phyloP scores from a whole-genome alignment of 2,329 filamentous ascomycete species.

The Fusarium sp. region DNA sequence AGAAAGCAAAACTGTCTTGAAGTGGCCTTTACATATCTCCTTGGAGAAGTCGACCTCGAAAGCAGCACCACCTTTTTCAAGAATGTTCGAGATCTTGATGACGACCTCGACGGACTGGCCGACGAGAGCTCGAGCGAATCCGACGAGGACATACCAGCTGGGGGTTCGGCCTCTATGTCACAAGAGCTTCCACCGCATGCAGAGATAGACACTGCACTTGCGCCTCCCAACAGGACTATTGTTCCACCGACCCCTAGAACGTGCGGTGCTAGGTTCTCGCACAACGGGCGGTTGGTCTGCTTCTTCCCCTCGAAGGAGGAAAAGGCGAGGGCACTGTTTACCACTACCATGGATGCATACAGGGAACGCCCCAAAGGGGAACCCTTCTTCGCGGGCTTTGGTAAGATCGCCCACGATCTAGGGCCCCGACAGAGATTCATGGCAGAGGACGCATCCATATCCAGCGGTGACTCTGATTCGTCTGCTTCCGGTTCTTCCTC shows the following conservation, averaged over 20 bases:
- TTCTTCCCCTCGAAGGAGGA: slow-evolving; percentile 78
- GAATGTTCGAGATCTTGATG: slow-evolving; percentile 72
- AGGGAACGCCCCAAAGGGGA: slow-evolving; percentile 65
- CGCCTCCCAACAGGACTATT: slow-evolving; percentile 62
- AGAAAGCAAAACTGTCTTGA: slow-evolving; percentile 72
- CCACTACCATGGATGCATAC: slow-evolving; percentile 58
- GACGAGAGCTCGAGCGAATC: slow-evolving; percentile 90
- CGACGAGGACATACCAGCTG: slow-evolving; percentile 67
- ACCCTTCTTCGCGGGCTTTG: slow-evolving; percentile 69
- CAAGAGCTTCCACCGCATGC: slow-evolving; percentile 69
- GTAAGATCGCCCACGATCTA: slow-evolving; percentile 64
- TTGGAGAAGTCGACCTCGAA: slow-evolving; percentile 72
- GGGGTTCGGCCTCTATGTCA: slow-evolving; percentile 69
- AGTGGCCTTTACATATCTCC: slow-evolving; percentile 70
- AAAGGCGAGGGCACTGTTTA: slow-evolving; percentile 64
- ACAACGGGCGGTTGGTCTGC: slow-evolving; percentile 72
- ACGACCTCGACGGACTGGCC: slow-evolving; percentile 66
- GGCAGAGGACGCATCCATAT: slow-evolving; percentile 63
- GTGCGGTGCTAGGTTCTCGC: slow-evolving; percentile 71
- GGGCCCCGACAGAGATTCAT: slow-evolving; percentile 60
- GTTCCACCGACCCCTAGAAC: slow-evolving; percentile 68
- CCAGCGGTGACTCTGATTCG: slow-evolving; percentile 63
- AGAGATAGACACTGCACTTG: slow-evolving; percentile 65
- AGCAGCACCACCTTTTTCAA: slow-evolving; percentile 72
- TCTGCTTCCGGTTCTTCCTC: slow-evolving; percentile 62